phyloP scores from a whole-genome alignment of 441 rosid genomes.

The Adansonia gregorii region DNA sequence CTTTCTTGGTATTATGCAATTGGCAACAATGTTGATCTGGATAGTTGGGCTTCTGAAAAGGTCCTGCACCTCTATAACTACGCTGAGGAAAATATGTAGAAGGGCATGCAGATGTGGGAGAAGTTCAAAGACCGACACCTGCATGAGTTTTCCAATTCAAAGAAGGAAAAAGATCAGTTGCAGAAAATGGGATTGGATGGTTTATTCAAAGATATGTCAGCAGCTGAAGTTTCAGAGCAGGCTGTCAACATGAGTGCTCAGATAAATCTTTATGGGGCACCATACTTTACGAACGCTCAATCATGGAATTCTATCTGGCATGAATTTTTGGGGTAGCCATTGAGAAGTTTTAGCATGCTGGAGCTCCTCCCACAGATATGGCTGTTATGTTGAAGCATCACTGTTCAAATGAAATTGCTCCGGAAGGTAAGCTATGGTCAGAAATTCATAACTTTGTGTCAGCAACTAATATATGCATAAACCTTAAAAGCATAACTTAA shows the following conservation, averaged over 20 bases:
- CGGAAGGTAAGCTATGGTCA: constrained; percentile 49
- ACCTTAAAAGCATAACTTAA: constrained; percentile 23
- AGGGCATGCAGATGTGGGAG: constrained; percentile 59
- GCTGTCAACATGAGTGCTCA: constrained; percentile 45
- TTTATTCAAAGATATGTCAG: constrained; percentile 41
- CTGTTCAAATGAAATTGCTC: constrained; percentile 45
- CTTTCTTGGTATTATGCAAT: constrained; percentile 69
- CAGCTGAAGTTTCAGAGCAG: constrained; percentile 48
- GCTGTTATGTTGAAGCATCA: constrained; percentile 51
- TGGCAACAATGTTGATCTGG: constrained; percentile 47
- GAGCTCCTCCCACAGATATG: constrained; percentile 54
- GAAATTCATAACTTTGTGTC: not conserved
- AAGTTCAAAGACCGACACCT: constrained; percentile 35
- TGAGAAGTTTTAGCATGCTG: constrained; percentile 63
- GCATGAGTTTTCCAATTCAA: constrained; percentile 33
- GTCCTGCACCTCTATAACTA: constrained; percentile 53
- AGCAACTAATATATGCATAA: constrained; percentile 21
- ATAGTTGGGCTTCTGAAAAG: constrained; percentile 50
- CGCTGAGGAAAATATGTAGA: constrained; percentile 61
- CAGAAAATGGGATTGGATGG: constrained; percentile 39
- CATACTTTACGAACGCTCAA: constrained; percentile 63
- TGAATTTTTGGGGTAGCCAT: constrained; percentile 57
- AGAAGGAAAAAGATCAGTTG: constrained; percentile 31
- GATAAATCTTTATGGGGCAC: constrained; percentile 62
- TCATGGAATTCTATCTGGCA: constrained; percentile 62